phyloP scores from a whole-genome alignment of 768 basidiomycete genomes.

The Psilocybe azurescens region DNA sequence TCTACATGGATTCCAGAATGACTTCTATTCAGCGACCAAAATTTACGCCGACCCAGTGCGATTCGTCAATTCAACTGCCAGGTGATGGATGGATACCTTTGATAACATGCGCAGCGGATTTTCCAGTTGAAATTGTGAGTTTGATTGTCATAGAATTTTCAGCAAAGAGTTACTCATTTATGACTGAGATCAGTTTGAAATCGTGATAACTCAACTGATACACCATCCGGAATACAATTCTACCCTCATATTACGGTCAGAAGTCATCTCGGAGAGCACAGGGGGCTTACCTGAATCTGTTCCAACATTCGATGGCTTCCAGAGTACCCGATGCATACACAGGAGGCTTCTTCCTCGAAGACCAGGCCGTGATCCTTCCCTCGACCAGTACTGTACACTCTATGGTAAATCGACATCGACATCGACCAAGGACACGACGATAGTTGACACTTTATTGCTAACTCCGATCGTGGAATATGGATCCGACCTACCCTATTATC shows the following conservation, averaged over 20 bases:
- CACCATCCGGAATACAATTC: constrained; percentile 95
- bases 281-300: constrained; percentile 36
- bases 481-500: constrained; percentile 80
- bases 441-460: constrained; percentile 48
- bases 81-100: constrained; percentile 11
- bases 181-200: constrained; percentile 61
- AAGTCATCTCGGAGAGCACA: constrained; percentile 53
- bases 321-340: constrained; percentile 57
- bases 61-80: background rate
- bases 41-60: background rate
- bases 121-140: constrained; percentile 17
- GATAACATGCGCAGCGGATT: constrained; percentile 8
- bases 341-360: constrained; percentile 78
- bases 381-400: constrained; percentile 85
- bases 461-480: constrained; percentile 58
- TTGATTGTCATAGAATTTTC: background rate
- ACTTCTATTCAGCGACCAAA: background rate
- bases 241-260: constrained; percentile 86
- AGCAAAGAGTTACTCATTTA: background rate
- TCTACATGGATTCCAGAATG: background rate
- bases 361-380: constrained; percentile 71
- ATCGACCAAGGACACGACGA: background rate
- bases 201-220: constrained; percentile 74
- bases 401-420: constrained; percentile 41
- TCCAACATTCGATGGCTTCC: constrained; percentile 42